Conservation (phyloP, 768 basidiomycete genomes). For the Suillus clintonianus region DNA sequence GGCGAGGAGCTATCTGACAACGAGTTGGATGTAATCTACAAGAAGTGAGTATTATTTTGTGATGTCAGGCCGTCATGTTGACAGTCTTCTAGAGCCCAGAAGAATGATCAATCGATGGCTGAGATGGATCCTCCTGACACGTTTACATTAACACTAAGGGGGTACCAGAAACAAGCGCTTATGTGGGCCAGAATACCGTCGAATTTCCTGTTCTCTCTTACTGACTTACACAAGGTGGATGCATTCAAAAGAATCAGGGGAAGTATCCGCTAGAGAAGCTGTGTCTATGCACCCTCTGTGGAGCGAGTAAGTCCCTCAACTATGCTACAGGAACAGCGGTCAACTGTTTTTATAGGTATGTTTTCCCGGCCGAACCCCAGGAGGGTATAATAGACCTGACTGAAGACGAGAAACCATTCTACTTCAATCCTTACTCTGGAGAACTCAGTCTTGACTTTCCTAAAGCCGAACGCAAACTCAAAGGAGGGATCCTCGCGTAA, state of each 20-base stretch:
- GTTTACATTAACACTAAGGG: conserved; percentile 74
- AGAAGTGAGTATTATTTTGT: conserved; percentile 54
- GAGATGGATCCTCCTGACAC: conserved; percentile 81
- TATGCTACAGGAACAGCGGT: background rate
- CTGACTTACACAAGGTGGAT: conserved; percentile 70
- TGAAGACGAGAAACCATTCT: conserved; percentile 76
- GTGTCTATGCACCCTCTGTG: conserved; percentile 90
- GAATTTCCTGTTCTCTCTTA: background rate
- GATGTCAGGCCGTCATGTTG: conserved; percentile 1
- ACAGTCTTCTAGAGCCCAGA: conserved; percentile 66
- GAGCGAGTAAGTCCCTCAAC: conserved; percentile 67
- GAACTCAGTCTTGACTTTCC: conserved; percentile 88
- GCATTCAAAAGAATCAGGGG: conserved; percentile 80
- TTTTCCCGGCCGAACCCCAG: conserved; percentile 63
- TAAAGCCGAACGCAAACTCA: conserved; percentile 70
- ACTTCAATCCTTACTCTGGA: conserved; percentile 90
- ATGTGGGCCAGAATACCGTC: conserved; percentile 43
- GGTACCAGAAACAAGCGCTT: conserved; percentile 94
- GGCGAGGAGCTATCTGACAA: conserved; percentile 80
- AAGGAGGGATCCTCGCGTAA: conserved; percentile 90
- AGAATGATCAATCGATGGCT: conserved; percentile 70
- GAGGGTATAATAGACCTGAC: conserved; percentile 76
- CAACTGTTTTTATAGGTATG: conserved; percentile 53
- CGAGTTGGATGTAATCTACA: conserved; percentile 82
- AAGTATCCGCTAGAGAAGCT: conserved; percentile 66